Base-by-base conservation (phyloP, 2,329 filamentous ascomycete species). In the Capronia epimyces region DNA sequence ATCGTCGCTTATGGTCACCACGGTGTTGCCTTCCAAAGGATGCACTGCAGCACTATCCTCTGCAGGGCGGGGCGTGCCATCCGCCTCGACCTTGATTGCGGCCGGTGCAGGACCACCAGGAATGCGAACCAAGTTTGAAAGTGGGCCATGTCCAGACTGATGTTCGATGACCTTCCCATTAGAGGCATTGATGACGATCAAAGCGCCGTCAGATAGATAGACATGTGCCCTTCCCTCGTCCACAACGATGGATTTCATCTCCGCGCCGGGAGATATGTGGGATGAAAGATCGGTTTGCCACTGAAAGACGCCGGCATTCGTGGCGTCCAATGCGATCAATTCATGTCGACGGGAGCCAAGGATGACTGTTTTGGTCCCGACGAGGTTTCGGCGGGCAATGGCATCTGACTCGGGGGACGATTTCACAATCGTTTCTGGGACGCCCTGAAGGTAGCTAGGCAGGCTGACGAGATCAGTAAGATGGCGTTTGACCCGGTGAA, bases 401-500 rank as follows among this genome's bases (percentile, higher is more conserved):
- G 42, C 37, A 42, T 52, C 52, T 21, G 50, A n/a, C 9, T 50
- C 50, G 1, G 57, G 36, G 31, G 52, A 45, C 15, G 54, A 34
- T 20, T 46, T 48, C 2, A 89, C 63, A 12, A 96, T 70, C 20
- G 83, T 81, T 37, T 75, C 70, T 3, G 89, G 89, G 8, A 96
- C 73, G 13, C 75, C 75, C 55, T 81, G 76, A 2, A 95, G 69
- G 70, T 84, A 94, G 0, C 75, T 78, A 0, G 90, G 90, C 3
- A 97, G 75, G 60, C 85, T 75, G 63, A 86, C 75, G 32, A 96
- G 75, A 58, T 96, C 93, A 40, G 81, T 75, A 12, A 89, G 62
- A 65, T 98, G 93, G 40, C 93, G 86, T 57, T 79, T 85, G 12
- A 95, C 76, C 12, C 93, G 85, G 69, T 96, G 89, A 22, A 91